Evolutionary conservation across 2,329 filamentous ascomycete species (phyloP).

Genomic region (Xenoacremonium recifei): DNA sequence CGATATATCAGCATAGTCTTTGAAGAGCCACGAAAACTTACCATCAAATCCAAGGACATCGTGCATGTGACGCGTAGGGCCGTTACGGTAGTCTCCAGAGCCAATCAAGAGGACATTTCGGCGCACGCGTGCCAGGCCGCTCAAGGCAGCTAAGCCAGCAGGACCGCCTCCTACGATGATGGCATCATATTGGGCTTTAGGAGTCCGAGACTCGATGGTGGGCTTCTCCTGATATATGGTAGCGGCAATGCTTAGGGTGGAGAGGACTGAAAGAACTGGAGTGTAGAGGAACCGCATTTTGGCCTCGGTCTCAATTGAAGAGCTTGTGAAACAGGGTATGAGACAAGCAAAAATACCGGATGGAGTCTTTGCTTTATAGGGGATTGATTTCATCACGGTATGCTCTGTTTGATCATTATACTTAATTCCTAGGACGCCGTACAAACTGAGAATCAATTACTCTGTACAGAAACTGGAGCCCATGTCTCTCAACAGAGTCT

Average conservation of each 20-base stretch:
- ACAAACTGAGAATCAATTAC: no score
- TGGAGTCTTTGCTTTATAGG: no score
- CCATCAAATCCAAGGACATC: constrained; percentile 61
- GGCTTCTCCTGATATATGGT: constrained; percentile 7
- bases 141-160: constrained; percentile 52
- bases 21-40: constrained; percentile 23
- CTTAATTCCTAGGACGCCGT: no score
- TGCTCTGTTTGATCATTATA: no score
- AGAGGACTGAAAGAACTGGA: constrained; percentile 9
- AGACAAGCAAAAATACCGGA: no score
- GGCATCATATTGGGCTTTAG: constrained; percentile 50
- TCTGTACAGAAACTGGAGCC: no score
- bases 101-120: constrained; percentile 56
- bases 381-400: no score
- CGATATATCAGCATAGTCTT: not conserved
- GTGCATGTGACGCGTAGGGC: constrained; percentile 56
- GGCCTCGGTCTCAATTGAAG: no score
- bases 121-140: constrained; percentile 57
- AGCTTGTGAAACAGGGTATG: no score
- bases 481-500: no score
- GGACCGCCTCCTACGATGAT: constrained; percentile 59
- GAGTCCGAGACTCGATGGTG: no score
- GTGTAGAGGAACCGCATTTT: constrained; percentile 19
- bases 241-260: constrained; percentile 13
- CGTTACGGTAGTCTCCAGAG: constrained; percentile 58